Evolutionary conservation across 306 rosid species (phyloP).

Genomic region (Acacia confusa): DNA sequence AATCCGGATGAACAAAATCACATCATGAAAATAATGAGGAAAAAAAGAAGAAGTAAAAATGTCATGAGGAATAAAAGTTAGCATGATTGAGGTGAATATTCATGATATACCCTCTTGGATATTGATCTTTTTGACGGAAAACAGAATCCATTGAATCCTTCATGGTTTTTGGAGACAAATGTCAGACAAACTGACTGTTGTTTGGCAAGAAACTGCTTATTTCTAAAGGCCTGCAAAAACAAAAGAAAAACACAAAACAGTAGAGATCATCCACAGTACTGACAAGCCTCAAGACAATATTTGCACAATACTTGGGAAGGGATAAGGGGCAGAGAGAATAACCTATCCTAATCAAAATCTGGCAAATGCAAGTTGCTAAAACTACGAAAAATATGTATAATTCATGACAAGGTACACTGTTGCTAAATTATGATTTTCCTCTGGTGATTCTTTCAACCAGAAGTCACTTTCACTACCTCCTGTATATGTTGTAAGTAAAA

Average conservation of each 20-base stretch:
- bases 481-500: neutral
- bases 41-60: neutral
- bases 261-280: neutral
- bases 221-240: slow-evolving; percentile 43
- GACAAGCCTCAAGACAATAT: neutral
- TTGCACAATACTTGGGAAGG: neutral
- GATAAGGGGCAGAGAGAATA: neutral
- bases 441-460: neutral
- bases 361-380: neutral
- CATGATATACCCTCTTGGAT: slow-evolving; percentile 41
- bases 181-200: slow-evolving; percentile 26
- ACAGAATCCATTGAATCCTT: slow-evolving; percentile 30
- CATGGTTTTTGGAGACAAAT: slow-evolving; percentile 37
- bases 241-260: slow-evolving; percentile 1
- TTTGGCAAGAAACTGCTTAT: slow-evolving; percentile 34
- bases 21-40: neutral
- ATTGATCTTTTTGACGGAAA: slow-evolving; percentile 39
- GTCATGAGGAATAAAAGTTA: neutral
- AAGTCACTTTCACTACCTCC: neutral
- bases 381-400: neutral
- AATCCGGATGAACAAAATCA: neutral
- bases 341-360: neutral
- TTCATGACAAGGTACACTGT: neutral
- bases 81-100: neutral
- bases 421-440: neutral